Evolutionary conservation across 306 rosid genomes (phyloP).

Genomic region (Acacia acuminata): DNA sequence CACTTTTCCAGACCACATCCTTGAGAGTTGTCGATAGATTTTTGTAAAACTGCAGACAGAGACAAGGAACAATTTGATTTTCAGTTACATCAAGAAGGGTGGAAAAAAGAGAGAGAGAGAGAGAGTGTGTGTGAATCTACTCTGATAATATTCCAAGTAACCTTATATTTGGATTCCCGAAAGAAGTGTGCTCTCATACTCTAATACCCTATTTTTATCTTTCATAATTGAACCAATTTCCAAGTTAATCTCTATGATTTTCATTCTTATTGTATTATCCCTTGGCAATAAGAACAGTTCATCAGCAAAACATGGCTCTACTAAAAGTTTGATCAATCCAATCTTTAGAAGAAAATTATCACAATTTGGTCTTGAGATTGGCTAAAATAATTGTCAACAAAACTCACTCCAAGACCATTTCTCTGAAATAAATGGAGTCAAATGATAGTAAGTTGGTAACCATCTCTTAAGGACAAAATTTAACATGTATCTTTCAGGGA

Average conservation of each 20-base stretch:
- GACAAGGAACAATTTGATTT: background rate
- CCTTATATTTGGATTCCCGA: background rate
- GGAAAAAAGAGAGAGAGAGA: background rate
- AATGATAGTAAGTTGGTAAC: background rate
- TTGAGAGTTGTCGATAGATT: conserved; percentile 76
- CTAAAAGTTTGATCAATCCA: background rate
- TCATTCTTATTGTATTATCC: background rate
- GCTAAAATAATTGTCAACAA: background rate
- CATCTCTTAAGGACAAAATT: background rate
- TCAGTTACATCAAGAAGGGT: background rate
- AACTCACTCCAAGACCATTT: background rate
- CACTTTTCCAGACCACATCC: conserved; percentile 95
- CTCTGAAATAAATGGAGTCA: background rate
- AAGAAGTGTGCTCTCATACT: background rate
- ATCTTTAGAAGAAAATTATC: background rate
- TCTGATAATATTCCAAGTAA: background rate
- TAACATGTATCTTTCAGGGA: background rate
- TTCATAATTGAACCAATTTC: background rate
- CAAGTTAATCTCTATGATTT: background rate
- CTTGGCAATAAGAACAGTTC: background rate
- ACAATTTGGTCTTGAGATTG: background rate
- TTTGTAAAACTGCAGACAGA: conserved; percentile 78
- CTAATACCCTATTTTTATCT: background rate
- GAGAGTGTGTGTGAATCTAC: background rate
- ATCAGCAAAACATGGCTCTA: background rate